phyloP scores from a whole-genome alignment of 23 red algal species.

The Gracilaria caudata region DNA sequence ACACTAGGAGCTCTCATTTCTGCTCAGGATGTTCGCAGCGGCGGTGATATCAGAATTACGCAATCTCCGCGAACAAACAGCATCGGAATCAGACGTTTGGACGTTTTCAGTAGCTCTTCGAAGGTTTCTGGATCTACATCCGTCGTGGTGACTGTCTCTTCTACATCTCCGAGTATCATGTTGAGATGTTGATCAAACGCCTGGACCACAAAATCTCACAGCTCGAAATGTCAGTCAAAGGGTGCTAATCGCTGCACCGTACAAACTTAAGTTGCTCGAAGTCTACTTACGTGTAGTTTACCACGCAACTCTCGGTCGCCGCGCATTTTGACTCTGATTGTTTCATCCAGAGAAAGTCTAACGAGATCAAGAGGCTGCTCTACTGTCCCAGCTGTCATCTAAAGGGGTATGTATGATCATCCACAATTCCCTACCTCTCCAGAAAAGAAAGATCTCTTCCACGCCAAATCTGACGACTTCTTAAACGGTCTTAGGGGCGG shows the following conservation, averaged over 20 bases:
- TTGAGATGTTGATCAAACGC: constrained; percentile 99
- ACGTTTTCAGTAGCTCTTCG: constrained; percentile 87
- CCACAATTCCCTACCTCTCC: not conserved
- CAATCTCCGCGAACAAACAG: constrained; percentile 97
- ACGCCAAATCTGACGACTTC: not conserved
- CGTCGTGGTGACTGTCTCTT: constrained; percentile 82
- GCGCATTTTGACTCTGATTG: constrained; percentile 88
- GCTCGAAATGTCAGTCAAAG: not conserved
- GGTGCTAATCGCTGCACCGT: not conserved
- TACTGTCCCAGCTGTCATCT: constrained; percentile 35
- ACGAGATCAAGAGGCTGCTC: constrained; percentile 92
- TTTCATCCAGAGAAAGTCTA: constrained; percentile 90
- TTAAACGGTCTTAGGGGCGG: no score
- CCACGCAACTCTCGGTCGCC: constrained; percentile 92
- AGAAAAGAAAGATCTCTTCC: not conserved
- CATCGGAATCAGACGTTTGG: constrained; percentile 83
- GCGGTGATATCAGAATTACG: constrained; percentile 91
- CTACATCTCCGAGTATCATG: constrained; percentile 92
- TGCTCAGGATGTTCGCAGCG: constrained; percentile 76
- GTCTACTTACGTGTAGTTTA: constrained; percentile 86
- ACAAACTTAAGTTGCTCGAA: not conserved
- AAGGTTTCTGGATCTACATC: constrained; percentile 96
- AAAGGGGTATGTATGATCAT: not conserved
- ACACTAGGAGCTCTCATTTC: no score
- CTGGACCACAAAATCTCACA: not conserved